A percentile compares a stretch with the other conserved stretches of the same genome.
Evolutionary conservation across 495 filamentous ascomycete genomes (phyloP).

Genomic region (Aspergillus funiculosus): DNA sequence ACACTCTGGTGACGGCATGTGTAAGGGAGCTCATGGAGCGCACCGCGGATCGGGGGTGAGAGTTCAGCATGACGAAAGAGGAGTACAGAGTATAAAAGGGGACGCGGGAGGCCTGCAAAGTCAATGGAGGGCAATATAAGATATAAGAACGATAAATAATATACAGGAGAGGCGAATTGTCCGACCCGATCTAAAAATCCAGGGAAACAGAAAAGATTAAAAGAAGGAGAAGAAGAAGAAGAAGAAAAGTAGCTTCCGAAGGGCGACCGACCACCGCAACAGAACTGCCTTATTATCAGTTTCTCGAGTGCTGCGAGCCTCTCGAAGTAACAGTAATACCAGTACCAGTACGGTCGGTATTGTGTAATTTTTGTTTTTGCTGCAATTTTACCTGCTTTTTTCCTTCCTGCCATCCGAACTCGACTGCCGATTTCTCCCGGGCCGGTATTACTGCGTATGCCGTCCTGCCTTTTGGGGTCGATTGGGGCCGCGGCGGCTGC

Average conservation of each 20-base stretch:
- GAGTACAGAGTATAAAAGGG: slow-evolving; percentile 4
- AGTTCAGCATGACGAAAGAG: slow-evolving; percentile 18
- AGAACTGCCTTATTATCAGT: slow-evolving; percentile 8
- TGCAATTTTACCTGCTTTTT: no score
- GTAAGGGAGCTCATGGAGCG: slow-evolving; percentile 40
- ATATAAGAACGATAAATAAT: no score
- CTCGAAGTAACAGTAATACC: no score
- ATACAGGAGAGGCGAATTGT: no score
- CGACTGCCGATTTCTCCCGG: slow-evolving; percentile 40
- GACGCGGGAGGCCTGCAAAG: slow-evolving; percentile 1
- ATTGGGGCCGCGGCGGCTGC: not conserved
- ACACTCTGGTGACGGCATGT: slow-evolving; percentile 28
- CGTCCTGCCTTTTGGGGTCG: not conserved
- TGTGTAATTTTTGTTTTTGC: slow-evolving; percentile 9
- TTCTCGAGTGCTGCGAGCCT: no score
- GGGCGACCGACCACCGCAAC: slow-evolving; percentile 8
- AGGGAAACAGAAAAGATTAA: not conserved
- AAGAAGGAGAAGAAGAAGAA: slow-evolving; percentile 7
- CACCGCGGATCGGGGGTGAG: slow-evolving; percentile 40
- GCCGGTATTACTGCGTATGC: slow-evolving; percentile 28
- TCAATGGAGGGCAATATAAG: no score
- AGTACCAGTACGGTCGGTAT: no score
- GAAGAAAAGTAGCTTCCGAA: slow-evolving; percentile 13
- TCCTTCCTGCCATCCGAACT: slow-evolving; percentile 15
- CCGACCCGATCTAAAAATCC: no score